Percentiles rank a stretch among this genome's conserved stretches.
phyloP scores from a whole-genome alignment of 2,329 filamentous ascomycete species.

The Pseudofabraea citricarpa region DNA sequence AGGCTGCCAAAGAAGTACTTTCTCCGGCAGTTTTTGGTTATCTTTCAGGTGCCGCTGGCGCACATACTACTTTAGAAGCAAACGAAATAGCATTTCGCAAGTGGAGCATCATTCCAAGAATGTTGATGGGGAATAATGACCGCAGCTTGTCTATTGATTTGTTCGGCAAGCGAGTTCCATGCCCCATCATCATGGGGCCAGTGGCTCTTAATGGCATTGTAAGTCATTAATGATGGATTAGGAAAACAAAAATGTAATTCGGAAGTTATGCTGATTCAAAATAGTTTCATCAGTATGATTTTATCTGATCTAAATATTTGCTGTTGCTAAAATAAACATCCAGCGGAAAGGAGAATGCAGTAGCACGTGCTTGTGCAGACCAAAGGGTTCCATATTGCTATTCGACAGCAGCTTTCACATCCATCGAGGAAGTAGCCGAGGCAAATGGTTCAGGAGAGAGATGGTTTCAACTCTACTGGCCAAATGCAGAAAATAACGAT shows the following conservation, averaged over 20 bases:
- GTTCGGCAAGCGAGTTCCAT: not conserved
- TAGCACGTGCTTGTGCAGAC: not conserved
- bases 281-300: no score
- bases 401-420: not conserved
- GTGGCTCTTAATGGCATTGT: not conserved
- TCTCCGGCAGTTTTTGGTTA: not conserved
- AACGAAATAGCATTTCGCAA: not conserved
- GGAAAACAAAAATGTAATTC: no score
- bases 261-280: no score
- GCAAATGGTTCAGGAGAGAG: conserved; percentile 50
- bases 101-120: not conserved
- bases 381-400: not conserved
- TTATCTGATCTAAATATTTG: no score
- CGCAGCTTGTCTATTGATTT: not conserved
- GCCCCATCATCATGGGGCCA: not conserved
- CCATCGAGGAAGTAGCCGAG: conserved; percentile 59
- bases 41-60: conserved; percentile 57
- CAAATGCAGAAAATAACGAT: conserved; percentile 26
- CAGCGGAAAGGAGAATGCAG: not conserved
- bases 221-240: no score
- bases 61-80: conserved; percentile 27
- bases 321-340: no score
- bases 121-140: not conserved
- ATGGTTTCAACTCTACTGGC: conserved; percentile 75
- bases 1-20: not conserved